Evolutionary conservation across 2,329 filamentous ascomycete genomes (phyloP).

Genomic region (Sporothrix luriei): DNA sequence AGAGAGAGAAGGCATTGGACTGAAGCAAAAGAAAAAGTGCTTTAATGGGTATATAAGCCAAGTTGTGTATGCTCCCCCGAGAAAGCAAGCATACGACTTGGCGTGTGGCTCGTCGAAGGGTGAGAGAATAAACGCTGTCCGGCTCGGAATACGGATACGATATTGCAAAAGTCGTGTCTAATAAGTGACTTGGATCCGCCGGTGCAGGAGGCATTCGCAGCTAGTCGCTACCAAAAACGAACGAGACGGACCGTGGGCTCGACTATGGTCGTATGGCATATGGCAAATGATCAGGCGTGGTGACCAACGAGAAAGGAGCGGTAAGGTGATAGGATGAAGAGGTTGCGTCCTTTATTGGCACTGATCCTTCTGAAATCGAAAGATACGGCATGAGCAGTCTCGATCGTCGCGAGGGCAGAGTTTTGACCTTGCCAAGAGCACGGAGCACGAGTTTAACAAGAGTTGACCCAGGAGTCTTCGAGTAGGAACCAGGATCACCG

Average conservation of each 20-base stretch:
- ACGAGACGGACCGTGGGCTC: too few relatives aligned
- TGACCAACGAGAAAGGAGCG: too few relatives aligned
- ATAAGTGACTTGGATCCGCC: too few relatives aligned
- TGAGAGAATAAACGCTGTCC: background rate
- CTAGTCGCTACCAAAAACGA: too few relatives aligned
- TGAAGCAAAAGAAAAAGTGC: background rate
- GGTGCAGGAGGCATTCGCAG: background rate
- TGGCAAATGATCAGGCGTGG: too few relatives aligned
- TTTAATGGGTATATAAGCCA: constrained; percentile 6
- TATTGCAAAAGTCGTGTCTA: background rate
- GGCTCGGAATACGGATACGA: background rate
- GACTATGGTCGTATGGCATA: too few relatives aligned
- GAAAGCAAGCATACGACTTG: background rate
- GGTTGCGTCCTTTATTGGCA: too few relatives aligned
- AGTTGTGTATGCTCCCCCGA: constrained; percentile 16
- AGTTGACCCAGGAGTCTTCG: background rate
- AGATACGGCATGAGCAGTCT: too few relatives aligned
- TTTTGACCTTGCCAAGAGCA: background rate
- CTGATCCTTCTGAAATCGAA: too few relatives aligned
- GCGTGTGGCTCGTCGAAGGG: background rate
- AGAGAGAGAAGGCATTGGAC: background rate
- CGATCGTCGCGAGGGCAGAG: too few relatives aligned
- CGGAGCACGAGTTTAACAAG: background rate
- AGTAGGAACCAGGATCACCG: constrained; percentile 11
- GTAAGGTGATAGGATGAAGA: too few relatives aligned